A percentile compares a stretch with the other conserved stretches of the same genome.
Conservation (phyloP, 139 green algal genomes). For the Dunaliella sp. region DNA sequence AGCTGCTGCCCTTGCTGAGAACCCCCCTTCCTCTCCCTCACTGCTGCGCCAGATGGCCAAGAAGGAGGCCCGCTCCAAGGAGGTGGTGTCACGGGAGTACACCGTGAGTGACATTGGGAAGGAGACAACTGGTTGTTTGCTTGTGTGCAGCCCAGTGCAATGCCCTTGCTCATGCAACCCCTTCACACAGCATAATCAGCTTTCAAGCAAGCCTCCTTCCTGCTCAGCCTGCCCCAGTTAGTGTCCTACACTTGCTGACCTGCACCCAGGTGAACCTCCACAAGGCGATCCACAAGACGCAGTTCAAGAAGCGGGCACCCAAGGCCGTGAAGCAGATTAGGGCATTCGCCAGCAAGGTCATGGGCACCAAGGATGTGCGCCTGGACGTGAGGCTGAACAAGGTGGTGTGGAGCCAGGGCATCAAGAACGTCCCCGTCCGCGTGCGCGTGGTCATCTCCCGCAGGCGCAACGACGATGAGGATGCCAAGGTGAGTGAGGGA, state of each 20-base stretch:
- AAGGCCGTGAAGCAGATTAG: slow-evolving; percentile 95
- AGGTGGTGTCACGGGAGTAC: slow-evolving; percentile 94
- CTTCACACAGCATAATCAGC: no score
- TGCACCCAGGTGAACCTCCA: slow-evolving; percentile 76
- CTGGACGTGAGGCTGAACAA: slow-evolving; percentile 99
- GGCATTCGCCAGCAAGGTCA: slow-evolving; percentile 92
- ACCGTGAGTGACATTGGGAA: slow-evolving; percentile 83
- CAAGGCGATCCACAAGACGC: slow-evolving; percentile 85
- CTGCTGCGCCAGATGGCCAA: slow-evolving; percentile 50
- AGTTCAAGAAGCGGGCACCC: slow-evolving; percentile 96
- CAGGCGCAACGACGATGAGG: slow-evolving; percentile 97
- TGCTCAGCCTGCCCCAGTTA: no score
- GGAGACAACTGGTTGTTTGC: no score
- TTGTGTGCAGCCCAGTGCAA: no score
- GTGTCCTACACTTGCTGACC: no score
- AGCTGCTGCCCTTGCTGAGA: no score
- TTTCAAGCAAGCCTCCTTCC: no score
- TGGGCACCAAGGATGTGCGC: slow-evolving; percentile 94
- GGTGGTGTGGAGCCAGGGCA: slow-evolving; percentile 92
- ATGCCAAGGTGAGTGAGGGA: slow-evolving; percentile 88
- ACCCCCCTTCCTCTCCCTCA: no score
- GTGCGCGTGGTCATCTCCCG: slow-evolving; percentile 90
- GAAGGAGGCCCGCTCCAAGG: slow-evolving; percentile 69
- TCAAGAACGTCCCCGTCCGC: slow-evolving; percentile 88
- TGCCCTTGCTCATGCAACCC: no score